A percentile compares a stretch with the other conserved stretches of the same genome.
Conservation (phyloP, 164 flowering plant species). For the Magnolia sinica region DNA sequence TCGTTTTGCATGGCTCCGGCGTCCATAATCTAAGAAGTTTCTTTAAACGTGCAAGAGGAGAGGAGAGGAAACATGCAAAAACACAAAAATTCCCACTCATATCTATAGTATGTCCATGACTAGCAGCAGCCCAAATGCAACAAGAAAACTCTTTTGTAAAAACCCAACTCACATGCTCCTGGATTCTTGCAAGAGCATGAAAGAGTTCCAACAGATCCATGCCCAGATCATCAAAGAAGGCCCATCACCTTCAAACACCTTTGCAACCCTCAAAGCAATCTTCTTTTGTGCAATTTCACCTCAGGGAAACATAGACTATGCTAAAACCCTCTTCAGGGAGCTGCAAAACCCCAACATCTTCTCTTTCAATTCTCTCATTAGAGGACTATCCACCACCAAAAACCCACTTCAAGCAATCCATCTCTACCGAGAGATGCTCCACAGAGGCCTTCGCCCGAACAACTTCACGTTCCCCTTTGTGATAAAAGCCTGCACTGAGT, state of each 20-base stretch:
- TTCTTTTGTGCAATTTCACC: conserved; percentile 31
- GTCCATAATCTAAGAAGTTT: no score
- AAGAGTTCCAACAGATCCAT: conserved; percentile 23
- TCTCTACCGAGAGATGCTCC: conserved; percentile 24
- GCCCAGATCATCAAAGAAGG: conserved; percentile 20
- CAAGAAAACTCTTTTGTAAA: not conserved
- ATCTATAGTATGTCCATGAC: not conserved
- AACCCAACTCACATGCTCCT: conserved; percentile 7
- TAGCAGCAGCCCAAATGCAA: not conserved
- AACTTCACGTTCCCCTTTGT: conserved; percentile 35
- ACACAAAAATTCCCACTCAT: not conserved
- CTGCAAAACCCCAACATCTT: conserved; percentile 20
- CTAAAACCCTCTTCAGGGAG: conserved; percentile 22
- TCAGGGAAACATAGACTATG: conserved; percentile 24
- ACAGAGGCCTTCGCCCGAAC: conserved; percentile 18
- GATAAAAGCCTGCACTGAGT: conserved; percentile 28
- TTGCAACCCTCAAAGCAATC: conserved; percentile 14
- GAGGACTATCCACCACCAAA: conserved; percentile 22
- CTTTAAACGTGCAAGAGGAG: no score
- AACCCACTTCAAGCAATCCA: conserved; percentile 19
- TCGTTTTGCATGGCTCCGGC: no score
- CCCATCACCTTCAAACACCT: conserved; percentile 2
- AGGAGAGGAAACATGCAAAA: not conserved
- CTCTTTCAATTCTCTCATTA: conserved; percentile 27
- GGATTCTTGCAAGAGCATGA: conserved; percentile 24